These are phyloP conservation scores for Cucurbita ficifolia DNA, from an alignment of 306 rosid species.

Conservation along the genomic window DNA sequence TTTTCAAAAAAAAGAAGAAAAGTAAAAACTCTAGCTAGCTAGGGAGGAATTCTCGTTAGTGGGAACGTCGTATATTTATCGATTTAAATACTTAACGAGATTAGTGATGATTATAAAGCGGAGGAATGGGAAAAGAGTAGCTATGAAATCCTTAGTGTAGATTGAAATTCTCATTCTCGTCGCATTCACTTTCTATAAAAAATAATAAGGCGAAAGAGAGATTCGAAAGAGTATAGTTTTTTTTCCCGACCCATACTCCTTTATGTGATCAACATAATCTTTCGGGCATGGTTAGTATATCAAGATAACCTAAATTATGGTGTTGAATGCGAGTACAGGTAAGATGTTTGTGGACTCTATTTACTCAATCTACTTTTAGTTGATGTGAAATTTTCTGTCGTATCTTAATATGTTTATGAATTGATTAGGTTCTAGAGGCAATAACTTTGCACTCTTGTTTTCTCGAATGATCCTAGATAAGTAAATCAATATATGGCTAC, in stretches of 20 bases:
- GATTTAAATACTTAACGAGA: neutral
- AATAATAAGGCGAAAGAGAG: neutral
- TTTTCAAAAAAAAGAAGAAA: neutral
- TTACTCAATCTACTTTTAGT: neutral
- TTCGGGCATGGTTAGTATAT: neutral
- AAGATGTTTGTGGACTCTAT: neutral
- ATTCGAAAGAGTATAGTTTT: neutral
- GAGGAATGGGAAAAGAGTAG: neutral
- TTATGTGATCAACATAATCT: neutral
- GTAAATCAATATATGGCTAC: neutral
- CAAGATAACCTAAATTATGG: neutral
- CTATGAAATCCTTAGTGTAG: slow-evolving; percentile 2
- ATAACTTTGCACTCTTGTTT: neutral
- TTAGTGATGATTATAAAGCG: neutral
- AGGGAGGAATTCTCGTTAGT: slow-evolving; percentile 3
- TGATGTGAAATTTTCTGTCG: neutral
- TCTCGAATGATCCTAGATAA: neutral
- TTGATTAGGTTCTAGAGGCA: neutral
- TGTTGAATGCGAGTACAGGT: neutral
- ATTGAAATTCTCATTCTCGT: neutral
- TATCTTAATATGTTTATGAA: neutral
- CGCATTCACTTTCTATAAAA: neutral
- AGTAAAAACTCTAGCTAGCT: neutral
- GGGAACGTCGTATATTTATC: neutral
- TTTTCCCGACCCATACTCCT: neutral